Base-by-base conservation (phyloP, 2,329 filamentous ascomycete species). In the Amesomyces nigricolor region DNA sequence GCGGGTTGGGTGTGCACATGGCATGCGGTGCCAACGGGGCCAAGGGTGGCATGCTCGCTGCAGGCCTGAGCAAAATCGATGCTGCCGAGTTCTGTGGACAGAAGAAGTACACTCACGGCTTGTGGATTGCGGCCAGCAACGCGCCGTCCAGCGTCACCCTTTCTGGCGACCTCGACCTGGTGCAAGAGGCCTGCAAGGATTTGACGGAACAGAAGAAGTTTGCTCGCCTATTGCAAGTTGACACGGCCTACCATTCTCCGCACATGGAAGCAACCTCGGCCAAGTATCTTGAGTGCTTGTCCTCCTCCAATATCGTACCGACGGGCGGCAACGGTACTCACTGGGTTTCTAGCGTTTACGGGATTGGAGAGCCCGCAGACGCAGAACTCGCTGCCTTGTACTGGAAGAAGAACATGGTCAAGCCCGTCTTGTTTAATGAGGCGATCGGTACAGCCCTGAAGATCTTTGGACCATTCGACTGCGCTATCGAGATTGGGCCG, bases 231-330 rank as follows among this genome's bases (percentile, higher is more conserved):
- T 64, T 79, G 6, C 59, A 62, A 1, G 70, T 79, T 0, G 73
- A 78, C 44, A 75, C 69, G 0, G 77, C 76, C 0, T 79, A 79
- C 49, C 77, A 79, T 63, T 79, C 76, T 0, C 69, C 68, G 1
- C 77, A 78, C 59, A 79, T 79, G 76, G 47, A 62, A 1, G 54
- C 26, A 19, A 63, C 72, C 0, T 68, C 71, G 0, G 58, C 38
- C 0, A 56, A 66, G 47, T 77, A 77, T 52, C 56, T 67, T 3
- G 53, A 68, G 26, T 62, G 61, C 1, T 57, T 76, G 40, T 35
- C 51, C 2, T 53, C 51, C 14, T 70, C 66, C 30, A 56, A 54
- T 14, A 67, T 76, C 26, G 38, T 56, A 0, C 66, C 68, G 1
- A 13, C 48, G 2, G 54, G 56, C 7, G 59, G 62, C 16, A 69